A percentile compares a stretch with the other conserved stretches of the same genome.
Conservation (phyloP, 2,329 filamentous ascomycete genomes). For the Emmonsia crescens region DNA sequence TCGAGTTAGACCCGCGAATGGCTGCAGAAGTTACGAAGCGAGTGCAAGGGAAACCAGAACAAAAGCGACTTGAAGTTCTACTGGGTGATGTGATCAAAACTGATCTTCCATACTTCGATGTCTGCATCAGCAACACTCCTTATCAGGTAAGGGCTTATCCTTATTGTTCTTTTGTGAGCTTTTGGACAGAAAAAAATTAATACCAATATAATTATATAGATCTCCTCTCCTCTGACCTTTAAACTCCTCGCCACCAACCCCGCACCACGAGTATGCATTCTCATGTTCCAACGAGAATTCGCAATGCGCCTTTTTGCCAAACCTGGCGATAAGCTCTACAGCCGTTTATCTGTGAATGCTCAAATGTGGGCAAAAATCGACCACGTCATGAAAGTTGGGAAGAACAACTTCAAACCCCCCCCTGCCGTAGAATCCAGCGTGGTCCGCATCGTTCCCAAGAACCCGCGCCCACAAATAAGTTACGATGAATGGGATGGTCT, state of each 20-base stretch:
- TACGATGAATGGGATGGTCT: slow-evolving; percentile 95
- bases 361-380: slow-evolving; percentile 76
- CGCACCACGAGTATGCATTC: slow-evolving; percentile 70
- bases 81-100: slow-evolving; percentile 92
- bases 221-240: slow-evolving; percentile 86
- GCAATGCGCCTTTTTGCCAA: slow-evolving; percentile 80
- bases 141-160: slow-evolving; percentile 43
- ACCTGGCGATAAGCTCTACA: slow-evolving; percentile 81
- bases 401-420: slow-evolving; percentile 92
- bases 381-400: slow-evolving; percentile 81
- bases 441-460: slow-evolving; percentile 79
- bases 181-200: neutral
- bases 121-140: slow-evolving; percentile 70
- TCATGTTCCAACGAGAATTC: slow-evolving; percentile 97
- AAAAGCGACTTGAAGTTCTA: slow-evolving; percentile 75
- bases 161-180: too few relatives aligned
- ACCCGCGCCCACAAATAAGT: slow-evolving; percentile 72
- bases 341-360: slow-evolving; percentile 79
- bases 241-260: slow-evolving; percentile 73
- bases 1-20: slow-evolving; percentile 95
- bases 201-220: slow-evolving; percentile 37
- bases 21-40: slow-evolving; percentile 88
- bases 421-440: slow-evolving; percentile 87
- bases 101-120: slow-evolving; percentile 66
- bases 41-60: slow-evolving; percentile 77